A percentile compares a stretch with the other conserved stretches of the same genome.
phyloP scores from a whole-genome alignment of 305 asterid genomes.

The Striga hermonthica region DNA sequence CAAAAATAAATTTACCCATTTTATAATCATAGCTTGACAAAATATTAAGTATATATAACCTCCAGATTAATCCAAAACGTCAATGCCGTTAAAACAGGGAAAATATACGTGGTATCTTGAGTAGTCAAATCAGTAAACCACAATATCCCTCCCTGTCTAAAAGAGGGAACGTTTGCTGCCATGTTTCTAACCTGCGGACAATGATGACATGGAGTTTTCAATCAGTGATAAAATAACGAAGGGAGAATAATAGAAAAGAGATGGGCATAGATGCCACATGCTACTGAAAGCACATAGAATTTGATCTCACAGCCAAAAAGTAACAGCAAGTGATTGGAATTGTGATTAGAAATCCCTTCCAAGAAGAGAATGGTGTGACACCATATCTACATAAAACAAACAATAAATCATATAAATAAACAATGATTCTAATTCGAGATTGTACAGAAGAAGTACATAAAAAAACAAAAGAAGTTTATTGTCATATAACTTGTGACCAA shows the following conservation, averaged over 20 bases:
- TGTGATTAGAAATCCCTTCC: slow-evolving; percentile 70
- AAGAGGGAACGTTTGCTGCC: slow-evolving; percentile 87
- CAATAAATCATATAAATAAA: too few species aligned
- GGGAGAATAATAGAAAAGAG: slow-evolving; percentile 1
- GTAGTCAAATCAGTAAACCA: slow-evolving; percentile 93
- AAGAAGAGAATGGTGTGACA: slow-evolving; percentile 82
- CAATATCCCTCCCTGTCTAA: slow-evolving; percentile 75
- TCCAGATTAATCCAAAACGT: slow-evolving; percentile 94
- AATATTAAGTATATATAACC: slow-evolving; percentile 46
- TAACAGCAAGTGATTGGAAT: slow-evolving; percentile 83
- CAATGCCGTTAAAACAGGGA: slow-evolving; percentile 87
- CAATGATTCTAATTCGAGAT: slow-evolving; percentile 19
- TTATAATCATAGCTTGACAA: slow-evolving; percentile 12
- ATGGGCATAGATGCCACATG: background rate
- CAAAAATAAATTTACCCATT: too few species aligned
- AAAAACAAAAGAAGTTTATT: background rate
- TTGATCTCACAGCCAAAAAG: slow-evolving; percentile 83
- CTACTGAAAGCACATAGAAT: slow-evolving; percentile 24
- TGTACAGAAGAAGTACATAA: background rate
- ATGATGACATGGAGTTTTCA: slow-evolving; percentile 24
- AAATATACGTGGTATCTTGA: slow-evolving; percentile 69
- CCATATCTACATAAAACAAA: slow-evolving; percentile 62
- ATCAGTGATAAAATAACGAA: slow-evolving; percentile 10
- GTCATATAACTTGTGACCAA: slow-evolving; percentile 12
- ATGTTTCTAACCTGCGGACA: slow-evolving; percentile 64